Percentiles rank a stretch among this genome's conserved stretches.
Evolutionary conservation across 768 basidiomycete species (phyloP).

Genomic region (Leccinum rimulosum): DNA sequence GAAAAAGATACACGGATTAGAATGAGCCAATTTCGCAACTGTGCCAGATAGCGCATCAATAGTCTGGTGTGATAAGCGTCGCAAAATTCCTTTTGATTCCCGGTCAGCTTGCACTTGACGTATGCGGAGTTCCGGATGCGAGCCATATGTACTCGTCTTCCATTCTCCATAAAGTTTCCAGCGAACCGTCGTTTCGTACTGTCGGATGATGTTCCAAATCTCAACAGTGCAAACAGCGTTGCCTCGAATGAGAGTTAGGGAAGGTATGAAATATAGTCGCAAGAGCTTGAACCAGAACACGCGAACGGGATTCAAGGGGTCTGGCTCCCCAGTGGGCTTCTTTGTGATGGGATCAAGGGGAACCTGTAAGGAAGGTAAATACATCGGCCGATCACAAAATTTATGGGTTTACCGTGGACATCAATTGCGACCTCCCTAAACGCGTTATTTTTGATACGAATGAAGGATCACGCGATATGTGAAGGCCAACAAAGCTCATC

Average conservation of each 20-base stretch:
- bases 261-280: conserved; percentile 80
- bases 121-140: conserved; percentile 76
- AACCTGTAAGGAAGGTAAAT: conserved; percentile 32
- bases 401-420: conserved; percentile 45
- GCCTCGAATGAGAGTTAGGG: conserved; percentile 78
- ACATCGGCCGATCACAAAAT: neutral
- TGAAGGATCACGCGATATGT: conserved; percentile 74
- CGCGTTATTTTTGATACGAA: conserved; percentile 80
- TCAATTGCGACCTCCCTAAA: conserved; percentile 66
- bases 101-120: conserved; percentile 81
- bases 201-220: conserved; percentile 85
- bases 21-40: conserved; percentile 90
- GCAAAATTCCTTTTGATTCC: conserved; percentile 85
- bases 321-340: conserved; percentile 51
- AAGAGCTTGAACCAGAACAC: conserved; percentile 83
- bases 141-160: conserved; percentile 69
- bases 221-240: conserved; percentile 90
- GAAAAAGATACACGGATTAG: conserved; percentile 92
- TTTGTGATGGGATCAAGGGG: conserved; percentile 60
- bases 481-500: conserved; percentile 75
- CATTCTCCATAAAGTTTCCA: conserved; percentile 97
- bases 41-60: conserved; percentile 82
- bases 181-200: conserved; percentile 74
- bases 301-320: conserved; percentile 59
- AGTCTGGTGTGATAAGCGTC: conserved; percentile 81